Conservation (phyloP, 2,329 filamentous ascomycete genomes). For the Pseudodiploospora longispora region DNA sequence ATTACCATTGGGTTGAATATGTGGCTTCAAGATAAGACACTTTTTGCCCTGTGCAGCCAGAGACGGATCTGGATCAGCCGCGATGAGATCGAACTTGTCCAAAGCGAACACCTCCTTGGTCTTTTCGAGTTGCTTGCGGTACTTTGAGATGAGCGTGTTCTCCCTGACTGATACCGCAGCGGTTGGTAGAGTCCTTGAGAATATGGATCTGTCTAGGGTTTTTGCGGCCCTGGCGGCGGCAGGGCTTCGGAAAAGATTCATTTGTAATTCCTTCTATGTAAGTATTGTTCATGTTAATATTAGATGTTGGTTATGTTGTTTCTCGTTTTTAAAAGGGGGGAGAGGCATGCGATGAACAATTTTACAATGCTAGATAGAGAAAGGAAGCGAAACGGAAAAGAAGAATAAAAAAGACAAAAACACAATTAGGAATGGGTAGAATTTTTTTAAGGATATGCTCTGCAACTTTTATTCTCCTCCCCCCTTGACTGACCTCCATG, state of each 20-base stretch:
- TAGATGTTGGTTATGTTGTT: too few species aligned
- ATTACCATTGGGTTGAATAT: slow-evolving; percentile 33
- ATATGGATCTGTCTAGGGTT: slow-evolving; percentile 74
- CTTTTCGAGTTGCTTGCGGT: slow-evolving; percentile 57
- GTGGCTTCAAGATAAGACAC: slow-evolving; percentile 51
- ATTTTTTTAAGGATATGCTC: too few species aligned
- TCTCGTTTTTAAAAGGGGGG: too few species aligned
- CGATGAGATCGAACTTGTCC: slow-evolving; percentile 56
- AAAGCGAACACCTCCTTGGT: slow-evolving; percentile 58
- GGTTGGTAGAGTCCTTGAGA: slow-evolving; percentile 66
- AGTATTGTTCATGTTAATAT: background rate
- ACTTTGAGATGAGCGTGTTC: slow-evolving; percentile 63
- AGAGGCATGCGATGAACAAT: too few species aligned
- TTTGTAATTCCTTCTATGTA: slow-evolving; percentile 31
- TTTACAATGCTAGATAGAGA: too few species aligned
- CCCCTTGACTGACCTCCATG: slow-evolving; percentile 24
- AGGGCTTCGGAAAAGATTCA: slow-evolving; percentile 66
- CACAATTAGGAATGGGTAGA: too few species aligned
- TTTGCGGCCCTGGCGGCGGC: slow-evolving; percentile 66
- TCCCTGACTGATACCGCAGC: slow-evolving; percentile 73
- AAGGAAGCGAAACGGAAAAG: too few species aligned
- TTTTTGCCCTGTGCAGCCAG: slow-evolving; percentile 48
- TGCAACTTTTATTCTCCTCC: too few species aligned
- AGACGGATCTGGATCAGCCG: slow-evolving; percentile 51
- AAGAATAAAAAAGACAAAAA: too few species aligned